A percentile compares a stretch with the other conserved stretches of the same genome.
Evolutionary conservation across 2,329 filamentous ascomycete species (phyloP).

Genomic region (Fusarium sp.): DNA sequence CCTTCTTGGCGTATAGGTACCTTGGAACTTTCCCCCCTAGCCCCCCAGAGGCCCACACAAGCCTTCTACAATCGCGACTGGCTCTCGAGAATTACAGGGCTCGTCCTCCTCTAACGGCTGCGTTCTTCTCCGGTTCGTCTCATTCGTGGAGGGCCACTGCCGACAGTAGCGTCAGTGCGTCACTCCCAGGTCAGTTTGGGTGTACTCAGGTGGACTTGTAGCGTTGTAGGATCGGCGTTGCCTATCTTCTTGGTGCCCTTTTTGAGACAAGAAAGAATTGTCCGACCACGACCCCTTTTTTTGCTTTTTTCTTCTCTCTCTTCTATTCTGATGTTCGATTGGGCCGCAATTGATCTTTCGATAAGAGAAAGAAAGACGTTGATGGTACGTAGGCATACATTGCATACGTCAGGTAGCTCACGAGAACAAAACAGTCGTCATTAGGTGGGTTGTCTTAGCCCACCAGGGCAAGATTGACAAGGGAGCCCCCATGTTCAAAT

Average conservation of each 20-base stretch:
- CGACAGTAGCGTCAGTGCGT: slow-evolving; percentile 40
- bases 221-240: slow-evolving; percentile 29
- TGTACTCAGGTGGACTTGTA: slow-evolving; percentile 4
- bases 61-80: not conserved
- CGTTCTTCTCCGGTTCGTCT: slow-evolving; percentile 7
- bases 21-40: too few relatives aligned
- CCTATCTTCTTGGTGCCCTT: not conserved
- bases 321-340: slow-evolving; percentile 15
- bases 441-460: slow-evolving; percentile 11
- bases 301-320: not conserved
- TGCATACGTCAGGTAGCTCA: not conserved
- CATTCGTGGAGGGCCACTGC: slow-evolving; percentile 34
- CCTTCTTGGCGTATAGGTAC: slow-evolving; percentile 37
- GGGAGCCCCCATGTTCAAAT: slow-evolving; percentile 27
- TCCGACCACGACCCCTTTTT: slow-evolving; percentile 17
- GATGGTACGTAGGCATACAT: not conserved
- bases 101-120: not conserved
- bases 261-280: slow-evolving; percentile 5
- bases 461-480: slow-evolving; percentile 22
- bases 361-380: slow-evolving; percentile 3
- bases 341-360: not conserved
- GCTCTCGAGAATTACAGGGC: not conserved
- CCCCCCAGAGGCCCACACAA: too few relatives aligned
- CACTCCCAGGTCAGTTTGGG: not conserved
- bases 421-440: slow-evolving; percentile 9